Evolutionary conservation across 345 rosid species (phyloP), one percentile per base, ranked within the genome.

Genomic region (Rhizophora apiculata): DNA sequence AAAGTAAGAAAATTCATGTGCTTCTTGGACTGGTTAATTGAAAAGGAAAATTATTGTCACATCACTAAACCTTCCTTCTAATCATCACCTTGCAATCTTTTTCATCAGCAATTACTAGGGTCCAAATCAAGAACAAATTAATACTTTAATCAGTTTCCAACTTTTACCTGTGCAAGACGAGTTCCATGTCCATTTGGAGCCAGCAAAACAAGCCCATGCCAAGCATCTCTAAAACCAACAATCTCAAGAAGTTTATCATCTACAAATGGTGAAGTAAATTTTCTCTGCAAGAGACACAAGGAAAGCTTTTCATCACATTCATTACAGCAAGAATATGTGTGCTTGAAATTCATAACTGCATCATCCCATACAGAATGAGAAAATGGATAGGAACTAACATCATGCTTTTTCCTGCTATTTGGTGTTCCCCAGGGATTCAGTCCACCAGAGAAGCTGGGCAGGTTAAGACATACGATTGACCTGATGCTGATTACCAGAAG

Each of bases 401-500:
- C 80, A 32, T 48, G 62, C 52, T 24, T 62, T 79, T 79, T 87
- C 79, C 67, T 84, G 74, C 65, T 76, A 78, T 72, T 81, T 72
- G 96, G 96, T 4, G 82, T 89, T 68, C 98, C 97, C 96, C 98
- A 89, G 26, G 98, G 97, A 76, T 86, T 88, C 68, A 89, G 84
- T 70, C 97, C 96, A 52, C 98, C 96, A 55, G 93, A 94, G 75
- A 94, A 94, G 82, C 96, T 89, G 67, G 96, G 97, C 78, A 91
- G 85, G 86, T 94, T 91, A 59, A 94, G 87, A 75, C 97, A 91
- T 18, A 89, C 81, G 6, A 94, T 87, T 16, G 97, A 94, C 77
- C 96, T 89, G 74, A 93, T 89, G 74, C 95, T 91, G 94, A 37
- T 69, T 52, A 46, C 22, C 49, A 30, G 65, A 32, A 32, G 74